phyloP scores from a whole-genome alignment of 2,329 filamentous ascomycete species.

The Nigrospora sphaerica region DNA sequence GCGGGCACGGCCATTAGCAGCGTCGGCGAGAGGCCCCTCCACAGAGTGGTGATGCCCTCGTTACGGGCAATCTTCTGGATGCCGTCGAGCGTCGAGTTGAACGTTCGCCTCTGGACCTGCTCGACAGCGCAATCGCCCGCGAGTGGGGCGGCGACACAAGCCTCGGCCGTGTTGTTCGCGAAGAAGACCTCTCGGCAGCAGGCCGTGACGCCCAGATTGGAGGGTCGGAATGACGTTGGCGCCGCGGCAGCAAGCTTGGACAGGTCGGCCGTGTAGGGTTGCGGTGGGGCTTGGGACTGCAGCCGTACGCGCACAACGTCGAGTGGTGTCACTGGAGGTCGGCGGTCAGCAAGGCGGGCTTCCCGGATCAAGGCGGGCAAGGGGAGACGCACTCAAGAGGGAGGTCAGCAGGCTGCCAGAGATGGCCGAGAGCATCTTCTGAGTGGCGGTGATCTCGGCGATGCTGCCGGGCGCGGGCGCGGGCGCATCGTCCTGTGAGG shows the following conservation, averaged over 20 bases:
- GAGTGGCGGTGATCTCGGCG: conserved; percentile 67
- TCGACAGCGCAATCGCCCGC: conserved; percentile 75
- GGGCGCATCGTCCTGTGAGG: conserved; percentile 26
- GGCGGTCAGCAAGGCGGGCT: conserved; percentile 7
- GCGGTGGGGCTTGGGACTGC: conserved; percentile 64
- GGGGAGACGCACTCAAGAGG: conserved; percentile 62
- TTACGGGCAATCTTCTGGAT: conserved; percentile 91
- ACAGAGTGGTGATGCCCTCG: conserved; percentile 79
- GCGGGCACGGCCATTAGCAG: conserved; percentile 88
- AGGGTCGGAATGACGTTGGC: conserved; percentile 61
- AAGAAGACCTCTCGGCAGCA: conserved; percentile 98
- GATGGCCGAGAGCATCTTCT: conserved; percentile 94
- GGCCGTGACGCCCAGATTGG: conserved; percentile 83
- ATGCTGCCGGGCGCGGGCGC: conserved; percentile 35
- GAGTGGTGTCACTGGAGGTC: conserved; percentile 71
- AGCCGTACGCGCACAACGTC: conserved; percentile 94
- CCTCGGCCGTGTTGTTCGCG: conserved; percentile 75
- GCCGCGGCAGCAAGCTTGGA: conserved; percentile 49
- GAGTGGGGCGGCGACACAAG: conserved; percentile 65
- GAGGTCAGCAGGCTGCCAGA: conserved; percentile 87
- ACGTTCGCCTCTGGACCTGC: conserved; percentile 73
- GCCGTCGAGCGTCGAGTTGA: conserved; percentile 87
- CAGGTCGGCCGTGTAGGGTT: conserved; percentile 36
- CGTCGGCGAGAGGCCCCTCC: conserved; percentile 91
- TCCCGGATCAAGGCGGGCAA: not conserved